Evolutionary conservation across 1,284 basidiomycete species (phyloP), one percentile per base, ranked within the genome.

Genomic region (Caloboletus inedulis): DNA sequence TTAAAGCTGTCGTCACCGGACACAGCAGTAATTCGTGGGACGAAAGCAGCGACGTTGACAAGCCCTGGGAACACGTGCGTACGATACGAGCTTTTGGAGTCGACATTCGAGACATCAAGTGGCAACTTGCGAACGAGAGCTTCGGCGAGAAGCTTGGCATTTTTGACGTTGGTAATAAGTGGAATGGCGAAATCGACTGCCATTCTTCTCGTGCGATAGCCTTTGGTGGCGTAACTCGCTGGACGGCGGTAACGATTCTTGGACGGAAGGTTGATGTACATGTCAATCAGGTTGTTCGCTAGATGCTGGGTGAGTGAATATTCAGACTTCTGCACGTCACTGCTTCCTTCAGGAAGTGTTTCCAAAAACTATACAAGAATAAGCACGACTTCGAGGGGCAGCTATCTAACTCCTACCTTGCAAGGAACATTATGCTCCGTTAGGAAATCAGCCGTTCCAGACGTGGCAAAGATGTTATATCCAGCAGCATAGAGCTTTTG

Each of bases 171-270:
- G 54, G 96, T 99, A 70, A 99, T 94, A 49, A 99, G 79, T 0
- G 97, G 96, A 35, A 99, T 88, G 31, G 94, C 95, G 66, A 96
- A 98, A 74, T 99, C 96, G 59, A 99, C 96, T n/a, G 97, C 96
- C 91, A 98, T 95, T 59, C 96, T 90, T 69, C 97, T 91, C 30
- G 94, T 96, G 57, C 87, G 85, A 73, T 99, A 99, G 12, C 96
- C 97, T 72, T 97, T 96, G 69, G 94, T 98, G 51, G 94, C 87
- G 71, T 98, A 99, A 71, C 89, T 96, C 14, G 94, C 95, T 9
- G 96, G 96, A 43, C 97, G 91, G 58, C 97, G 91, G 73, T 94
- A 99, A 69, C 95, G 86, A 74, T 99, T 99, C 77, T 94, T 98
- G 42, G 94, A 98, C 2, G 97, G 97, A 62, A 99, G 76, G 72